Evolutionary conservation across 1,139 yeast genomes (phyloP), one percentile per base, ranked within the genome.

Genomic region (Zygoascus meyerae): DNA sequence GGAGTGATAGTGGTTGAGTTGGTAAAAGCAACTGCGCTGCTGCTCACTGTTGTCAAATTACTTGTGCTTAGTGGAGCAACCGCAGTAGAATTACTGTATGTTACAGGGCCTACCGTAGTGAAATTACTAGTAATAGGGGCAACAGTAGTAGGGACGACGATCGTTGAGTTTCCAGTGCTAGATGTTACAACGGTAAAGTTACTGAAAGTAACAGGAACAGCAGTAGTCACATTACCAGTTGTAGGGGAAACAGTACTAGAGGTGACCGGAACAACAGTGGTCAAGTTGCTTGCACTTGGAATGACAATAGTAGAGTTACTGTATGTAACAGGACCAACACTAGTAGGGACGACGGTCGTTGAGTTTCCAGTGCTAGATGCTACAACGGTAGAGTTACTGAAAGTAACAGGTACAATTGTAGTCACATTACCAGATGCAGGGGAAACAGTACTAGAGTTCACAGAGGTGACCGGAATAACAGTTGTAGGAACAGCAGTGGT

Each of bases 401-500:
- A 5, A 4, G 26, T 21, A 21, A 21, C 26, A 5, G 26, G 26
- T 5, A 21, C 26, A 21, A 21, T 21, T 5, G 26, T 21, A 5
- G 26, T 21, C 26, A 36, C 7, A 32, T 21, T 18, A 14, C 39
- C 26, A 12, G 18, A n/a, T 38, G 31, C 34, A 37, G 18, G 34
- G 12, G 45, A 34, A 18, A 32, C 35, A 33, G 37, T 38, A 34
- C 15, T 38, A 11, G 28, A 26, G 39, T 9, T 14, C 11, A 18
- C 28, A 17, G 38, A 32, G 12, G 31, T 33, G 15, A 11, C 30
- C 7, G 36, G 18, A 11, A 7, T 31, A 38, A 34, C 35, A 32
- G 42, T 42, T 38, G 41, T 9, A 17, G 49, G 38, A 28, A 40
- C 42, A 47, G 16, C 33, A 40, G 32, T 18, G 31, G 42, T 40